Conservation (phyloP, 441 rosid genomes). For the Eruca vesicaria region DNA sequence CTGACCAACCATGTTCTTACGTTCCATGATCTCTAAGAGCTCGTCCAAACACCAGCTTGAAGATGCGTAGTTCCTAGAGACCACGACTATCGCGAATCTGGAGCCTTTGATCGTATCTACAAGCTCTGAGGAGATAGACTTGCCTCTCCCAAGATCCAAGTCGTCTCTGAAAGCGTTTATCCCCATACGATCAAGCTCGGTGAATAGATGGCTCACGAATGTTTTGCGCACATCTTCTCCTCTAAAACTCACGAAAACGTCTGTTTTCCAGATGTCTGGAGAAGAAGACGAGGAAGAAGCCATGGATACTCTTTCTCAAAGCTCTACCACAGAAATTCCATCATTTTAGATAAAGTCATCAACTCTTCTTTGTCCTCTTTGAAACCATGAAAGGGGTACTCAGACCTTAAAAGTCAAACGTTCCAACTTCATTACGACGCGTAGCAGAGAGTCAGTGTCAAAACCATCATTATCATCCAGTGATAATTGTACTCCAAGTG, state of each 20-base stretch:
- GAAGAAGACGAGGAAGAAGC: constrained; percentile 9
- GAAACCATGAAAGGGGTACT: too few relatives aligned
- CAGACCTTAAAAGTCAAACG: too few relatives aligned
- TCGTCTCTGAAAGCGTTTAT: constrained; percentile 30
- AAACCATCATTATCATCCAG: too few relatives aligned
- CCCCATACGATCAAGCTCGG: constrained; percentile 32
- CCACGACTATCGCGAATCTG: constrained; percentile 20
- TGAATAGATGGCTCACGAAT: constrained; percentile 30
- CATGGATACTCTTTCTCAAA: constrained; percentile 23
- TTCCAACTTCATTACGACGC: too few relatives aligned
- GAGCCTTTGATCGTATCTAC: constrained; percentile 30
- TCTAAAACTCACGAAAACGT: constrained; percentile 38
- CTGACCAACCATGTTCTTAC: constrained; percentile 1
- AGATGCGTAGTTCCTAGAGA: constrained; percentile 33
- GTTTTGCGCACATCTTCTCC: constrained; percentile 35
- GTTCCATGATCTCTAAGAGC: constrained; percentile 26
- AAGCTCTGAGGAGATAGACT: constrained; percentile 29
- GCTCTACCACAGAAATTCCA: neutral
- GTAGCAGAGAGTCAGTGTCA: too few relatives aligned
- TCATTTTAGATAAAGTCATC: neutral
- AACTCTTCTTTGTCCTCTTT: neutral
- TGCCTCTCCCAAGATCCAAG: constrained; percentile 26
- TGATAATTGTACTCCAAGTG: too few relatives aligned
- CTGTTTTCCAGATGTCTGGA: constrained; percentile 12
- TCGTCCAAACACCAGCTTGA: constrained; percentile 41